Conservation (phyloP, 1,284 basidiomycete genomes). For the Xerocomus amazonicus region DNA sequence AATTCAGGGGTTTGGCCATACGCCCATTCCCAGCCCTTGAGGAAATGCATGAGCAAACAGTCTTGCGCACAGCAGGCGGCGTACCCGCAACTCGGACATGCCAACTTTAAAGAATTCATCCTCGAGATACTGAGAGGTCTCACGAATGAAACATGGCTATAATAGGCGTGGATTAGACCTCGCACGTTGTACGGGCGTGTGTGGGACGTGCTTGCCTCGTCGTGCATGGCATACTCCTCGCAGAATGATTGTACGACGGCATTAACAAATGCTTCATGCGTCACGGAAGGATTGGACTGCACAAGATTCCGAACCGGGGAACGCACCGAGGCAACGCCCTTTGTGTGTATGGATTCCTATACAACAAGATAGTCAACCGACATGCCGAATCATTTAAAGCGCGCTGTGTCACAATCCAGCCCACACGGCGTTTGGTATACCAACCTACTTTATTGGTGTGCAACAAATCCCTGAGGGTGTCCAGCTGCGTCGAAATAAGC, state of each 20-base stretch:
- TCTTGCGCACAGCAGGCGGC: constrained; percentile 18
- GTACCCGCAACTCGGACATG: constrained; percentile 68
- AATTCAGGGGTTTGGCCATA: constrained; percentile 97
- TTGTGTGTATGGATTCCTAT: constrained; percentile 76
- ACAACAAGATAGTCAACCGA: background rate
- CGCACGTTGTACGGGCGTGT: background rate
- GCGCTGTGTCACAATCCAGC: background rate
- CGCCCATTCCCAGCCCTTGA: constrained; percentile 88
- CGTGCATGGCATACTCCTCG: constrained; percentile 55
- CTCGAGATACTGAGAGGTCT: constrained; percentile 42
- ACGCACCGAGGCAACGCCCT: constrained; percentile 87
- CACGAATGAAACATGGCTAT: constrained; percentile 39
- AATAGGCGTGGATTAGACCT: background rate
- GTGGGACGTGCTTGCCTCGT: constrained; percentile 35
- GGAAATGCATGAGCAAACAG: constrained; percentile 1
- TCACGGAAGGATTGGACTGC: constrained; percentile 50
- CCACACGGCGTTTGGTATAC: background rate
- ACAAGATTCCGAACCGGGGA: constrained; percentile 88
- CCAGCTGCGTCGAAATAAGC: constrained; percentile 83
- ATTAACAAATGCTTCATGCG: constrained; percentile 69
- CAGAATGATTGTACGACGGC: constrained; percentile 75
- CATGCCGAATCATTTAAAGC: background rate
- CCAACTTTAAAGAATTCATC: constrained; percentile 61
- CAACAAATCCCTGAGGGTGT: constrained; percentile 70
- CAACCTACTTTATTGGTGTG: constrained; percentile 63